Base-by-base conservation (phyloP, 1,284 basidiomycete genomes). In the Somion occarium region DNA sequence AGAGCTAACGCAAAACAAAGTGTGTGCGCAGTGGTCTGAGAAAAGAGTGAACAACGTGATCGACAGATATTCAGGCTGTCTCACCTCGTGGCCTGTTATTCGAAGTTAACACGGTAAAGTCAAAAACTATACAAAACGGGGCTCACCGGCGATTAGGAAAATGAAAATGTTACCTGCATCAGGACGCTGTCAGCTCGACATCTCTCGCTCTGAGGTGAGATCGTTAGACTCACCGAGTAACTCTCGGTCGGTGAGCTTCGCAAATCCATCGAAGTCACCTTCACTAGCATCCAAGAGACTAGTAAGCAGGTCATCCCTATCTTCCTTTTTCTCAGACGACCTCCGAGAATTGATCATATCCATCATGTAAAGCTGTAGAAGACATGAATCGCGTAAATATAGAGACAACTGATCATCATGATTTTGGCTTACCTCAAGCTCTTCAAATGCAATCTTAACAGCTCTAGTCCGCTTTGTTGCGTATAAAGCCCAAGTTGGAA, bases 261-360 rank as follows among this genome's bases (percentile, higher is more conserved):
- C 59, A 2, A 66, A 62, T 4, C 64, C 70, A 15, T 71, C 60
- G 0, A 51, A 42, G 13, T 61, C 56, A 38, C 69, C 73, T 18
- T 68, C 64, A 38, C 76, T 79, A 5, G 79, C 80, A 50, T 73
- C 72, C 3, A 84, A 62, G 13, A 84, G 66, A 54, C 71, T 76
- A 55, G 68, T 79, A 60, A 84, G 78, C 2, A 84, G 63, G 60
- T 85, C 82, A 53, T 80, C 62, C 24, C 69, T 69, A 51, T 73
- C 70, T 44, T 70, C 71, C 45, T 73, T 74, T 44, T 70, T 61
- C 55, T 65, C 69, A 0, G 65, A 59, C 12, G 49, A 54, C 48
- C 70, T 66, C 0, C 81, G 73, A 19, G 67, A 68, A 12, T 67
- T 54, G 46, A 83, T 78, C 79, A 83, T 82, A 61, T 82, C 79